These are phyloP conservation scores for Backusella macrospora DNA, from an alignment of 192 early-diverging fungal species.

Conservation along the genomic window DNA sequence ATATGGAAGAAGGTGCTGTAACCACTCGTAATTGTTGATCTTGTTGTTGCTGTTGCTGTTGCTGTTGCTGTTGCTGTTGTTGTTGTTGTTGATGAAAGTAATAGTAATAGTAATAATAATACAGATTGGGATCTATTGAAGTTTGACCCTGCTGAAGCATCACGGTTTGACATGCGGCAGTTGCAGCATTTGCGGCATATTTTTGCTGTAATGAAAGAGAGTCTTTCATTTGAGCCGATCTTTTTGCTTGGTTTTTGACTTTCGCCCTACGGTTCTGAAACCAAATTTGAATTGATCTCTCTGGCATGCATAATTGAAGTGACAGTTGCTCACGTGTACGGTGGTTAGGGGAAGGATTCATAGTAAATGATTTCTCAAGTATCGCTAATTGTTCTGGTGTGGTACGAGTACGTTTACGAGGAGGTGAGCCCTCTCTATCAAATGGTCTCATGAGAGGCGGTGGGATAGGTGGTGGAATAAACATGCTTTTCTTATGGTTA, in stretches of 20 bases:
- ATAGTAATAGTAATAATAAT: slow-evolving; percentile 42
- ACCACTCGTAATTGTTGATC: slow-evolving; percentile 1
- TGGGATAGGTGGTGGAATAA: slow-evolving; percentile 17
- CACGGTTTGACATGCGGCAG: slow-evolving; percentile 31
- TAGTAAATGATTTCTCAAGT: slow-evolving; percentile 69
- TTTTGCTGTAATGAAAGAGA: slow-evolving; percentile 29
- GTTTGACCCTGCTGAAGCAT: slow-evolving; percentile 20
- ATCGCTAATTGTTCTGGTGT: slow-evolving; percentile 65
- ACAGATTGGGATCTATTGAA: slow-evolving; percentile 31
- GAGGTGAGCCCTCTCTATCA: slow-evolving; percentile 17
- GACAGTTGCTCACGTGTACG: slow-evolving; percentile 68
- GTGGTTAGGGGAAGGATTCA: slow-evolving; percentile 69
- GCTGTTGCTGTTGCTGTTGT: slow-evolving; percentile 27
- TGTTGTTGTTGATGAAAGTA: slow-evolving; percentile 39
- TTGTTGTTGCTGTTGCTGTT: slow-evolving; percentile 22
- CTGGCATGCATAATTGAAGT: slow-evolving; percentile 68
- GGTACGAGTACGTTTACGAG: slow-evolving; percentile 67
- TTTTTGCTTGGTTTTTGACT: slow-evolving; percentile 62
- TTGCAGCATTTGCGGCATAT: slow-evolving; percentile 26
- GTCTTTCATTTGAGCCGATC: slow-evolving; percentile 16
- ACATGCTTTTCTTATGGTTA: slow-evolving; percentile 11
- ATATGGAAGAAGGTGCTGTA: not conserved
- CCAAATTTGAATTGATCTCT: slow-evolving; percentile 83
- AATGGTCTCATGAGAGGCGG: not conserved
- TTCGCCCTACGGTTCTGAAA: slow-evolving; percentile 85